Evolutionary conservation across 1,139 yeast genomes (phyloP), one percentile per base, ranked within the genome.

Genomic region (Wickerhamomyces sp.): DNA sequence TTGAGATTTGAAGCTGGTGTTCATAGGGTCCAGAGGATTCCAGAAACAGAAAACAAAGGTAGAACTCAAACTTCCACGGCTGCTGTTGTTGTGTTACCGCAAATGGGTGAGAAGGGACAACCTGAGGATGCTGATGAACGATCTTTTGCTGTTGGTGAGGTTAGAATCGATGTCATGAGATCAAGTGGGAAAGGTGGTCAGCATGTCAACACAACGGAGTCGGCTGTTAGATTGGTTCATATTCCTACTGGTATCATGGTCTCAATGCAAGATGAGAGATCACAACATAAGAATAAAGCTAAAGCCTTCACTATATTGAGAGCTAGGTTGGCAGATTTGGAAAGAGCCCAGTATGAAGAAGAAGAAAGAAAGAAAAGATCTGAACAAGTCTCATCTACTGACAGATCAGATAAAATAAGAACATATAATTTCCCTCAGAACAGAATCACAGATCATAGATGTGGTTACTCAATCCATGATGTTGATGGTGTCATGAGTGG

Each of bases 181-280:
- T 89, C 99, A 0, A 82, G 96, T 45, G 99, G 99, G 4, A 86
- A 95, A 53, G 99, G 99, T 45, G 99, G 99, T 0, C 99, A 93
- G 67, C 99, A 94, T 62, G 99, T 93, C 41, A 93, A 94, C 62
- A 93, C 97, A 18, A 93, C 99, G 0, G 99, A 93, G 63, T 89
- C 97, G 1, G 99, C 99, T 0, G 98, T 93, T 18, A 75, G 99
- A 57, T 69, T 94, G 35, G 90, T 94, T 0, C 99, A 93, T 66
- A 72, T 85, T 18, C 98, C 99, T 2, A 83, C 96, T 0, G 97
- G 98, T 4, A 81, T 89, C 39, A 83, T 81, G 13, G 96, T 93
- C 4, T 75, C 81, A 45, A 95, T 93, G 72, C 99, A 94, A 63
- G 97, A 93, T 61, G 96, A 90, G 60, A 70, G 99, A 51, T 90